Conservation (phyloP, 1,139 yeast genomes). For the Lodderomyces pseudojiufengensis region DNA sequence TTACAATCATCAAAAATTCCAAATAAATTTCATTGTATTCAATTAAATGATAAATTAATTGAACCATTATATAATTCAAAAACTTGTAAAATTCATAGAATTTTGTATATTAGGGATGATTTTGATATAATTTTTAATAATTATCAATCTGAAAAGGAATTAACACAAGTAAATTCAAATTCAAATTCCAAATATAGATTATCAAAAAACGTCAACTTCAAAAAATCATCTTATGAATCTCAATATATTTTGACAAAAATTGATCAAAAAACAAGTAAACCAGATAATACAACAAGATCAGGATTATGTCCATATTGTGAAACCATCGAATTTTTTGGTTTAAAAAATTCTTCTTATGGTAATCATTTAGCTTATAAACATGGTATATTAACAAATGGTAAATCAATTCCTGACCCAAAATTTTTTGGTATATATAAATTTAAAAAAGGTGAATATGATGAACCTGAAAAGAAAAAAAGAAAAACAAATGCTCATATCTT, state of each 20-base stretch:
- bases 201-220: conserved; percentile 12
- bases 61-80: conserved; percentile 8
- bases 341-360: conserved; percentile 32
- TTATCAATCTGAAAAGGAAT: background rate
- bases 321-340: conserved; percentile 27
- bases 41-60: conserved; percentile 11
- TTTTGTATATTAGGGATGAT: conserved; percentile 10
- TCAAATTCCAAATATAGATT: conserved; percentile 8
- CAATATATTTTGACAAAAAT: conserved; percentile 14
- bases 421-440: conserved; percentile 13
- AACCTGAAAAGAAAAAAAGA: conserved; percentile 15
- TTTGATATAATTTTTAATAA: conserved; percentile 4
- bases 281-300: conserved; percentile 17
- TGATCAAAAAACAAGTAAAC: conserved; percentile 9
- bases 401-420: conserved; percentile 20
- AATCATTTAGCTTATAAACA: conserved; percentile 35
- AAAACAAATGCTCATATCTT: conserved; percentile 18
- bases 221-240: conserved; percentile 14
- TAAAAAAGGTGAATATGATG: conserved; percentile 15
- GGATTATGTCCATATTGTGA: conserved; percentile 35
- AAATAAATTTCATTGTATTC: conserved; percentile 8
- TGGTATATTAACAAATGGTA: conserved; percentile 32
- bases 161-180: background rate
- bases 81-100: conserved; percentile 13
- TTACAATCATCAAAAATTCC: conserved; percentile 9